phyloP scores from a whole-genome alignment of 108 stramenopile species.

The Ochromonas danica region DNA sequence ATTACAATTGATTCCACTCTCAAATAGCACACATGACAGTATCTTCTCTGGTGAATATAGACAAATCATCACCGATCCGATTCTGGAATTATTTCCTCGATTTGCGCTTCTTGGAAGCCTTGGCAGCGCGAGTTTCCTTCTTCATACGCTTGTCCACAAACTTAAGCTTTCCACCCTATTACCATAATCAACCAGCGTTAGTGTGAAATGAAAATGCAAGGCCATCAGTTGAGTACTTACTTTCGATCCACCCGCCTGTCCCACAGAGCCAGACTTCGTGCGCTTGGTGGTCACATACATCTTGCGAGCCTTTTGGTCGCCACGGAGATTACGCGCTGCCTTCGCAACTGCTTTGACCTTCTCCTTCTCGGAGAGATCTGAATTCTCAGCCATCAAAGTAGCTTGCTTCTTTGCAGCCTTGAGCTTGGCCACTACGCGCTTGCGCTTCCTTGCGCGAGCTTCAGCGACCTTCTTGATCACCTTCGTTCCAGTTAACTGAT shows the following conservation, averaged over 20 bases:
- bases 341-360: conserved; percentile 95
- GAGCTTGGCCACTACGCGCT: conserved; percentile 72
- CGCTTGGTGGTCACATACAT: conserved; percentile 86
- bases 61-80: too few species aligned
- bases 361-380: conserved; percentile 87
- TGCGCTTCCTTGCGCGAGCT: conserved; percentile 89
- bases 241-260: conserved; percentile 38
- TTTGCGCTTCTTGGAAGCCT: neutral
- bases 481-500: conserved; percentile 74
- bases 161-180: conserved; percentile 79
- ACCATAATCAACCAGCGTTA: neutral
- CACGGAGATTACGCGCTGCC: conserved; percentile 73
- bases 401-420: conserved; percentile 92
- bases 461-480: conserved; percentile 98
- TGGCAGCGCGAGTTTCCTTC: conserved; percentile 55
- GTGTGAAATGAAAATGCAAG: neutral
- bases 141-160: conserved; percentile 94
- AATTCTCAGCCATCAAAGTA: conserved; percentile 74
- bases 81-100: too few species aligned
- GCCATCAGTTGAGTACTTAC: neutral
- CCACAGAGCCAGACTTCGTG: conserved; percentile 44
- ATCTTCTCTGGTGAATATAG: too few species aligned
- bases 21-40: too few species aligned
- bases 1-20: too few species aligned
- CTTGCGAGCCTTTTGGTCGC: conserved; percentile 68